Conservation (phyloP, 2,329 filamentous ascomycete species). For the Rhynchosporium secalis region DNA sequence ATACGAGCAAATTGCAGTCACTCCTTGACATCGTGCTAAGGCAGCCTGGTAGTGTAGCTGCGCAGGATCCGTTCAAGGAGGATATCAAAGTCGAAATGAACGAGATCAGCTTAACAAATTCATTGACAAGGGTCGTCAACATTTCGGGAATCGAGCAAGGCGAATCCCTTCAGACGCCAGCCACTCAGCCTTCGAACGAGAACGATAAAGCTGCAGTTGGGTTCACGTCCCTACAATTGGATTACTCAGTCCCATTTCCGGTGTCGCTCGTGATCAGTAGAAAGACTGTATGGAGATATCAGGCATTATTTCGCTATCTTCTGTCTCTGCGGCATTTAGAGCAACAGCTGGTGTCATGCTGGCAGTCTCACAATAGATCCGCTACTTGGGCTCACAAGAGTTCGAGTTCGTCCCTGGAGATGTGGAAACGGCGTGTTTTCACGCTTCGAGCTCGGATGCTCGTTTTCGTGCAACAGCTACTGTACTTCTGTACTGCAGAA, state of each 20-base stretch:
- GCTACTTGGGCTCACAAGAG: constrained; percentile 81
- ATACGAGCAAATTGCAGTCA: constrained; percentile 90
- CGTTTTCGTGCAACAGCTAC: constrained; percentile 92
- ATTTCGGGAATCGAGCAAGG: constrained; percentile 94
- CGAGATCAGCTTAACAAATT: constrained; percentile 87
- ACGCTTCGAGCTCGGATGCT: constrained; percentile 92
- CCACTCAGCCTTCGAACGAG: constrained; percentile 64
- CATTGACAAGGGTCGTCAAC: constrained; percentile 92
- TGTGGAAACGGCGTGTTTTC: constrained; percentile 92
- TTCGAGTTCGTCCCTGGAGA: constrained; percentile 70
- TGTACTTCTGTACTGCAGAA: constrained; percentile 96
- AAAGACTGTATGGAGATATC: constrained; percentile 95
- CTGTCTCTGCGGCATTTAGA: constrained; percentile 88
- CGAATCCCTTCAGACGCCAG: constrained; percentile 73
- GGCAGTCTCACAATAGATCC: constrained; percentile 85
- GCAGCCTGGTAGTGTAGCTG: constrained; percentile 93
- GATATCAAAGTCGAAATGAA: constrained; percentile 98
- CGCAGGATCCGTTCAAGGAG: constrained; percentile 95
- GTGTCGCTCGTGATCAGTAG: constrained; percentile 93
- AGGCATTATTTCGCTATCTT: constrained; percentile 92
- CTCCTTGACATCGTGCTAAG: constrained; percentile 92
- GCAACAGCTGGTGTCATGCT: constrained; percentile 79
- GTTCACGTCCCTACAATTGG: constrained; percentile 89
- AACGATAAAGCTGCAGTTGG: constrained; percentile 85
- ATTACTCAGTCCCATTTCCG: constrained; percentile 93